Conservation (phyloP, 768 basidiomycete species). For the Gymnopilus dilepis region DNA sequence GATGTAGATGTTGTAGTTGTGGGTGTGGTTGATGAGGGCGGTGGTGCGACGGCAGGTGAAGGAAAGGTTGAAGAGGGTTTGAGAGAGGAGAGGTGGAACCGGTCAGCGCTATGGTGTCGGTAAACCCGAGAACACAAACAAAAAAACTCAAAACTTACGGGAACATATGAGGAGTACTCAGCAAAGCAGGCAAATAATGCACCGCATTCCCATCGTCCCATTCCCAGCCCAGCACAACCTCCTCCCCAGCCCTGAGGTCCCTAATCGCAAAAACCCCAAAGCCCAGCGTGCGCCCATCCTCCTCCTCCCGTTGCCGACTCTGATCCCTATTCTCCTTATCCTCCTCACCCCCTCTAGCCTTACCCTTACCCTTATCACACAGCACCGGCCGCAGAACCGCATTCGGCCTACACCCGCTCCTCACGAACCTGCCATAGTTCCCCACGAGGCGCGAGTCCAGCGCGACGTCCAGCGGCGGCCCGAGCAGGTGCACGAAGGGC, state of each 20-base stretch:
- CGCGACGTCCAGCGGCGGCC: conserved; percentile 76
- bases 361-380: conserved; percentile 30
- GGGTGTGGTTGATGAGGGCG: conserved; percentile 5
- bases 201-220: conserved; percentile 94
- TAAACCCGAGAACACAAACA: background rate
- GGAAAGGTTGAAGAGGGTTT: background rate
- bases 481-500: conserved; percentile 80
- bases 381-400: conserved; percentile 64
- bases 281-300: conserved; percentile 11
- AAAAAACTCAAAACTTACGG: conserved; percentile 49
- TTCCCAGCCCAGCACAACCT: conserved; percentile 92
- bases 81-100: conserved; percentile 5
- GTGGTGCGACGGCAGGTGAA: background rate
- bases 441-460: conserved; percentile 82
- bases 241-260: conserved; percentile 79
- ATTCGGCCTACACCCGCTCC: conserved; percentile 71
- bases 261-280: conserved; percentile 81
- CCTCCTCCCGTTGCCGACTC: background rate
- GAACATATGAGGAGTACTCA: conserved; percentile 61
- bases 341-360: conserved; percentile 14
- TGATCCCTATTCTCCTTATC: conserved; percentile 16
- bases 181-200: conserved; percentile 73
- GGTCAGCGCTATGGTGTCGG: conserved; percentile 1
- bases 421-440: conserved; percentile 62
- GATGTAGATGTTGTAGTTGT: background rate